A percentile compares a stretch with the other conserved stretches of the same genome.
Conservation (phyloP, 371 early-diverging fungal genomes). For the Haplosporangium sp. region DNA sequence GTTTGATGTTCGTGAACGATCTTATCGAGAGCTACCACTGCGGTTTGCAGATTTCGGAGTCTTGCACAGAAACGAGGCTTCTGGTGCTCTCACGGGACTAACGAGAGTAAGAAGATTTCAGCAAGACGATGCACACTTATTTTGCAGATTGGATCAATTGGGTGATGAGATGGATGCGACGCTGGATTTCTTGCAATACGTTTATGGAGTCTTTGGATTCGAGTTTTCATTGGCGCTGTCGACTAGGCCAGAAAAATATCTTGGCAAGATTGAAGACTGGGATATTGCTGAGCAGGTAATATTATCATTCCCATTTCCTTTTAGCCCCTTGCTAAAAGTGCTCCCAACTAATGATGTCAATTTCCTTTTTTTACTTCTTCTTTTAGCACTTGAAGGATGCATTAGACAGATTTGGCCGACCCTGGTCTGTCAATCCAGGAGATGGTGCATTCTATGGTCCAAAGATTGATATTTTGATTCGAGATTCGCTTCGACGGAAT, state of each 20-base stretch:
- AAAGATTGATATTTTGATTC: slow-evolving; percentile 99
- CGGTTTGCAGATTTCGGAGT: slow-evolving; percentile 99
- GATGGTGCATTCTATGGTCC: slow-evolving; percentile 99
- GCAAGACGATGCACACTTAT: slow-evolving; percentile 99
- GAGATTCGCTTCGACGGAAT: slow-evolving; percentile 93
- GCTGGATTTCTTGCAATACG: slow-evolving; percentile 86
- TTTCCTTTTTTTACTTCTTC: neutral
- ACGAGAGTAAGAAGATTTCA: slow-evolving; percentile 99
- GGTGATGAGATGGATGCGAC: slow-evolving; percentile 83
- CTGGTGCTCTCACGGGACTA: slow-evolving; percentile 97
- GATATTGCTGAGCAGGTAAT: slow-evolving; percentile 86
- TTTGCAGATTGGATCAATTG: slow-evolving; percentile 91
- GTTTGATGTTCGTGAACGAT: slow-evolving; percentile 93
- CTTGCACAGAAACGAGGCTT: slow-evolving; percentile 98
- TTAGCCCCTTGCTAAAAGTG: neutral
- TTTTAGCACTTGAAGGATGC: slow-evolving; percentile 78
- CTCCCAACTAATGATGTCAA: no score
- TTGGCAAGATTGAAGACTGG: slow-evolving; percentile 96
- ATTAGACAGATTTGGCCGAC: slow-evolving; percentile 78
- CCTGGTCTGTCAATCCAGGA: slow-evolving; percentile 95
- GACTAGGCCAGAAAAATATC: slow-evolving; percentile 94
- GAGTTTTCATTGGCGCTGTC: slow-evolving; percentile 91
- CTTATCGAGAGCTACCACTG: slow-evolving; percentile 97
- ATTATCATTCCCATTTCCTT: neutral
- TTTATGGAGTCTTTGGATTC: slow-evolving; percentile 91